Percentiles rank a stretch among this genome's conserved stretches.
Conservation (phyloP, 495 filamentous ascomycete species). For the Talaromyces proteolyticus region DNA sequence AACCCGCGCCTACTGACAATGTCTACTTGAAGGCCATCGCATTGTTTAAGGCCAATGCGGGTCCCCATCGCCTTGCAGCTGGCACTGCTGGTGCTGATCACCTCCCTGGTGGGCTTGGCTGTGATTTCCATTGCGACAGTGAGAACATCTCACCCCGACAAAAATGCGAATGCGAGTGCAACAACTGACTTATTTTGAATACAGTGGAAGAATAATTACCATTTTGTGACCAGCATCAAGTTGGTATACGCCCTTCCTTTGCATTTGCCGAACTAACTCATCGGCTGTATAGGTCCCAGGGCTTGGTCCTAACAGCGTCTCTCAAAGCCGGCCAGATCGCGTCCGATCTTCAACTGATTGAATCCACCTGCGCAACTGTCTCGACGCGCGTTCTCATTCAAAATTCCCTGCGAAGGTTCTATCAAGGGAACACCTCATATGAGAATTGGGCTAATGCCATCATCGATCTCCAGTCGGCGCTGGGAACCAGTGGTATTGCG, state of each 20-base stretch:
- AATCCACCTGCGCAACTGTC: constrained; percentile 61
- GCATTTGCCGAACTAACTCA: constrained; percentile 1
- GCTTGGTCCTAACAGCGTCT: constrained; percentile 70
- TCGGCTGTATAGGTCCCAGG: constrained; percentile 28
- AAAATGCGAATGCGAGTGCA: constrained; percentile 7
- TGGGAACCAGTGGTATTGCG: constrained; percentile 39
- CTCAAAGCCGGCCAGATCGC: constrained; percentile 78
- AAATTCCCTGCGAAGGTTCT: constrained; percentile 52
- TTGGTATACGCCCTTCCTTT: constrained; percentile 19
- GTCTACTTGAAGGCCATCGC: no score
- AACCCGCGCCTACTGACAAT: no score
- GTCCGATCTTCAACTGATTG: constrained; percentile 68
- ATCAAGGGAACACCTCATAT: constrained; percentile 45
- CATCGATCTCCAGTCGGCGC: constrained; percentile 55
- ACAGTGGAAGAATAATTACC: constrained; percentile 67
- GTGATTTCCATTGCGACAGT: constrained; percentile 62
- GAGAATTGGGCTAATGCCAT: constrained; percentile 49
- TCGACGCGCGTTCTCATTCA: constrained; percentile 65
- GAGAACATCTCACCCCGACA: constrained; percentile 6
- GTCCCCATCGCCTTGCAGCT: constrained; percentile 82
- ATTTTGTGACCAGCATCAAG: constrained; percentile 62
- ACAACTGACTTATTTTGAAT: constrained; percentile 15
- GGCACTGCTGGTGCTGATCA: constrained; percentile 64
- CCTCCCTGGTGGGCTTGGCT: constrained; percentile 60
- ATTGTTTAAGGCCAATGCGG: no score